Evolutionary conservation across 495 filamentous ascomycete genomes (phyloP), one percentile per base, ranked within the genome.

Genomic region (Penicillium desertorum): DNA sequence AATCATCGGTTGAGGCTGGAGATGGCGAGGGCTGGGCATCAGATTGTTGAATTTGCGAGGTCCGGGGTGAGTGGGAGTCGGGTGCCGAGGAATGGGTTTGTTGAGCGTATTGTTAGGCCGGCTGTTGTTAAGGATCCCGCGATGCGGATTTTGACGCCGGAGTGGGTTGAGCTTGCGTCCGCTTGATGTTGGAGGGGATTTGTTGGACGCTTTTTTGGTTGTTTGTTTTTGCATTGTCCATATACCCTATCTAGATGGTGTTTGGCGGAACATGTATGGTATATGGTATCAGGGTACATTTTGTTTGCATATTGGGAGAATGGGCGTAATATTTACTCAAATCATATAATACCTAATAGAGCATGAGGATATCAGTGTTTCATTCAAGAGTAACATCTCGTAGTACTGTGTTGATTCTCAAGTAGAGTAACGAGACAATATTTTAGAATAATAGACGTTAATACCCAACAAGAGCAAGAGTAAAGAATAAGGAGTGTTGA

Each of bases 1-100:
- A 71, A 69, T 50, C 65, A 70, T 34, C 67, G 77, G 59, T 72
- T 76, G 60, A 71, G 76, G 25, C 62, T 79, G 0, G 67, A 68
- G 16, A 79, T 80, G 77, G 77, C 79, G 3, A 69, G 72, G 17
- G 73, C 82, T 47, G 81, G 81, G 0, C 71, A 75, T 41, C 75
- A 63, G 5, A 75, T 79, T 19, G 57, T 82, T 45, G 73, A 81
- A 0, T 81, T 78, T 47, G 73, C 74, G 10, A 67, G 74, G 17
- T 65, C 63, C 16, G 77, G 76, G 8, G 50, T 67, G 9, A 73
- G 71, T 55, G 79, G 74, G 17, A 58, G 62, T 5, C 68, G 79
- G 37, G 63, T 80, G 1, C 76, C 75, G 43, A 66, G 72, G 36
- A 72, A 70, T 42, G 74, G 79, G 8, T 57, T 72, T 16, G 79